Conservation (phyloP, 2,329 filamentous ascomycete species). For the Alternaria brassicicola region DNA sequence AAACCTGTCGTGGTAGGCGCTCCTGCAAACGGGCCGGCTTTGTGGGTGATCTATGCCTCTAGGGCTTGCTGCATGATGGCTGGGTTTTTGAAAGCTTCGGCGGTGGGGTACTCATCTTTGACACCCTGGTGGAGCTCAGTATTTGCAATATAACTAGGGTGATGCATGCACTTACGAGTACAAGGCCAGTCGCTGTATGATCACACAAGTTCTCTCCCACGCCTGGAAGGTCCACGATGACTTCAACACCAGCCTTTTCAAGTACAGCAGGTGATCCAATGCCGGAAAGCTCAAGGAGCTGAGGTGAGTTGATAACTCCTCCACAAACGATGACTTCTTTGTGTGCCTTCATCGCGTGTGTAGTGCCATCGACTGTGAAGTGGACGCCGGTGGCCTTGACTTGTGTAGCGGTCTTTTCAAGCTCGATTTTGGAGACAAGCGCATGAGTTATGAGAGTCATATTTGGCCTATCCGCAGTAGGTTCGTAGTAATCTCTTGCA, state of each 20-base stretch:
- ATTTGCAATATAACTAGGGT: background rate
- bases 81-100: conserved; percentile 29
- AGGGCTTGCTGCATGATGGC: conserved; percentile 35
- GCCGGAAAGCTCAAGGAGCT: conserved; percentile 43
- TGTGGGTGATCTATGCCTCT: conserved; percentile 35
- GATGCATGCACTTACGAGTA: conserved; percentile 16
- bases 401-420: conserved; percentile 51
- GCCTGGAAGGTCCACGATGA: conserved; percentile 35
- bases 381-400: conserved; percentile 47
- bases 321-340: conserved; percentile 41
- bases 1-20: conserved; percentile 36
- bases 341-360: conserved; percentile 33
- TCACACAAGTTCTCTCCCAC: conserved; percentile 49
- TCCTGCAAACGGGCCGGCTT: conserved; percentile 36
- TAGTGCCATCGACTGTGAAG: conserved; percentile 49
- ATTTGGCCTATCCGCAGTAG: conserved; percentile 51
- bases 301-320: conserved; percentile 37
- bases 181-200: conserved; percentile 33
- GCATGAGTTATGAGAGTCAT: conserved; percentile 57
- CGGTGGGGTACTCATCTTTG: conserved; percentile 37
- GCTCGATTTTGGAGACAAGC: conserved; percentile 54
- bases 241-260: conserved; percentile 32
- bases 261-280: conserved; percentile 37
- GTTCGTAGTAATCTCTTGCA: conserved; percentile 46
- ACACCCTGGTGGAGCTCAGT: conserved; percentile 18